Percentiles rank a stretch among this genome's conserved stretches.
Conservation (phyloP, 2,329 filamentous ascomycete genomes). For the Septoria linicola region DNA sequence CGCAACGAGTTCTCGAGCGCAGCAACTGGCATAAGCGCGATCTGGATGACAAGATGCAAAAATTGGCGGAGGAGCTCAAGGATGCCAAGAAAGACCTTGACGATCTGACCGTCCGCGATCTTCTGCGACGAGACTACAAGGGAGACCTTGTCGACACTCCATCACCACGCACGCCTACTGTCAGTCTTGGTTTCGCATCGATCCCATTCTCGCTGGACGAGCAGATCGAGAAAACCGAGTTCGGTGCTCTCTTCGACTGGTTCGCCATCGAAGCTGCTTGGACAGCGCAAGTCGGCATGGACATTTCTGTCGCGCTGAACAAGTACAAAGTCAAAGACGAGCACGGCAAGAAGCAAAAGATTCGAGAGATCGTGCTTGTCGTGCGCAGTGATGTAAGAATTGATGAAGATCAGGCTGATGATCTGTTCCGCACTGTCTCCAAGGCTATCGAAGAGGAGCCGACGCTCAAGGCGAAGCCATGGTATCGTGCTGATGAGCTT, state of each 20-base stretch:
- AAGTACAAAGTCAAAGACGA: slow-evolving; percentile 47
- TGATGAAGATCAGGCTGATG: slow-evolving; percentile 45
- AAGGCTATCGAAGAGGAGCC: slow-evolving; percentile 45
- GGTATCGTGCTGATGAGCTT: slow-evolving; percentile 46
- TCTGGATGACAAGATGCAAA: slow-evolving; percentile 45
- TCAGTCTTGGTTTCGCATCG: slow-evolving; percentile 49
- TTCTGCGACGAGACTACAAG: slow-evolving; percentile 51
- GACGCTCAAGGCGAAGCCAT: slow-evolving; percentile 43
- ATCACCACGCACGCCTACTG: slow-evolving; percentile 47
- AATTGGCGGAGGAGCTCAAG: slow-evolving; percentile 43
- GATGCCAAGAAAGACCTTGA: slow-evolving; percentile 47
- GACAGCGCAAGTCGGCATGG: slow-evolving; percentile 48
- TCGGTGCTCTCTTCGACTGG: slow-evolving; percentile 50
- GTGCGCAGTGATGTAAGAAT: slow-evolving; percentile 49
- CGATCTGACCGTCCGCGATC: slow-evolving; percentile 44
- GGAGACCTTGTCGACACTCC: slow-evolving; percentile 50
- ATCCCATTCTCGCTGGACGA: slow-evolving; percentile 50
- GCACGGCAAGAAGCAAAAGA: slow-evolving; percentile 45
- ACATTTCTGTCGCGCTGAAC: slow-evolving; percentile 48
- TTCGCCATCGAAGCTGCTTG: slow-evolving; percentile 51
- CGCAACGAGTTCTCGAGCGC: slow-evolving; percentile 43
- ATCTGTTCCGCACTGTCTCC: slow-evolving; percentile 43
- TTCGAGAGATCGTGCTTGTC: slow-evolving; percentile 48
- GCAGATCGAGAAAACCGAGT: slow-evolving; percentile 49
- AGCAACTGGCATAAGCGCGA: slow-evolving; percentile 45